These are phyloP conservation scores for Omphalotus olearius DNA, from an alignment of 1,284 basidiomycete genomes.

Conservation along the genomic window DNA sequence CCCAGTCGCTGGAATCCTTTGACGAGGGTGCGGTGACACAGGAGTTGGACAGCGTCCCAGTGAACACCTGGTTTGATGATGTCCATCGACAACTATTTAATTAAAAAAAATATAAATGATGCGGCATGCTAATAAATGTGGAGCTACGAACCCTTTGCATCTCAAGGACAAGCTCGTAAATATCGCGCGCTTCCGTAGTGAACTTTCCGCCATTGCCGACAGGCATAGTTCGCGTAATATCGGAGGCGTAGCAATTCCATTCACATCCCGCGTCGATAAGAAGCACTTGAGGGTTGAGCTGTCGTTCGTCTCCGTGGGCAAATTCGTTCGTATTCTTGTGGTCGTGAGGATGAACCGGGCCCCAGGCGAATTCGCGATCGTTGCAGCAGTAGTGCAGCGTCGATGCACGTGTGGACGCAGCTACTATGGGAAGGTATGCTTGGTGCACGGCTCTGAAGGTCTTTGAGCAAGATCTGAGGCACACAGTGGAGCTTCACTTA, in stretches of 20 bases:
- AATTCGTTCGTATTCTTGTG: constrained; percentile 49
- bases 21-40: constrained; percentile 76
- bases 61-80: constrained; percentile 69
- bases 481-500: constrained; percentile 29
- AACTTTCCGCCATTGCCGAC: constrained; percentile 89
- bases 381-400: constrained; percentile 91
- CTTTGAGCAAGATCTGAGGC: constrained; percentile 4
- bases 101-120: background rate
- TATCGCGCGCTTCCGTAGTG: constrained; percentile 69
- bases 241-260: constrained; percentile 78
- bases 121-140: background rate
- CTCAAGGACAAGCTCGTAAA: constrained; percentile 81
- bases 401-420: constrained; percentile 77
- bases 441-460: constrained; percentile 68
- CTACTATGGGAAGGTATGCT: constrained; percentile 89
- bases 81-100: constrained; percentile 58
- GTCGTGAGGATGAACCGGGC: constrained; percentile 57
- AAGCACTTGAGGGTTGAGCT: constrained; percentile 71
- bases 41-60: constrained; percentile 82
- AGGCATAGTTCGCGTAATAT: constrained; percentile 83
- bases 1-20: constrained; percentile 79
- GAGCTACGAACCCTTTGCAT: constrained; percentile 75
- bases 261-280: constrained; percentile 93
- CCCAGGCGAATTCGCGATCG: constrained; percentile 76
- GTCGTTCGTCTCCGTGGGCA: constrained; percentile 32